Evolutionary conservation across 495 filamentous ascomycete species (phyloP), one percentile per base, ranked within the genome.

Genomic region (Chaetomidium leptoderma): DNA sequence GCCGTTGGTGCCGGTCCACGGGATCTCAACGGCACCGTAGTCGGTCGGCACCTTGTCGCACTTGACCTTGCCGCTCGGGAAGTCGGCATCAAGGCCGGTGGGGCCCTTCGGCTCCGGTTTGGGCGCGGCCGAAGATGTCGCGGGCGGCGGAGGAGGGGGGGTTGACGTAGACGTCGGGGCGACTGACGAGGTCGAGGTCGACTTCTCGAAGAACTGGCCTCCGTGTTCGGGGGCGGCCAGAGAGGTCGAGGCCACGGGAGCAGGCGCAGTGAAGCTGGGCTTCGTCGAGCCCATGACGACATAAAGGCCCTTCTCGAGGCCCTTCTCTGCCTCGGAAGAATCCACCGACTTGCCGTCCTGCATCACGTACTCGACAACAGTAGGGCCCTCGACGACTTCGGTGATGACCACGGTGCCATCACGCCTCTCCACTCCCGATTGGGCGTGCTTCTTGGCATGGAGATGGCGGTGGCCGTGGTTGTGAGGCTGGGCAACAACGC

Each of bases 31-130:
- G 1, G 95, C 86, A 66, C 93, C 93, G 65, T 95, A 97, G 0
- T 83, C 77, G 11, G 84, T 85, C 24, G 95, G 95, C 77, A 97
- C 93, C 0, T 74, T 66, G 48, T 68, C 65, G 72, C 93, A 98
- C 60, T 78, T 73, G 32, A 92, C 54, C 62, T 86, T 74, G 49
- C 89, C 90, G 73, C 86, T 83, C 11, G 89, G 90, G 81, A 97
- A 97, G 5, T 85, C 76, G 7, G 73, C 68, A 64, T 86, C 78
- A 39, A 92, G 56, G 27, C 85, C 86, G 1, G 67, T 78, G 55
- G 77, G 53, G 36, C 53, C 55, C 6, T 59, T 46, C 14, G 30
- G 10, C 33, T 54, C 14, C 33, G 60, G 39, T 1, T 57, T 0
- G 7, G 56, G 55, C 7, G 62, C 21, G 32, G 59, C 23, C 8